Conservation (phyloP, 495 filamentous ascomycete genomes). For the Penicillium silybi region DNA sequence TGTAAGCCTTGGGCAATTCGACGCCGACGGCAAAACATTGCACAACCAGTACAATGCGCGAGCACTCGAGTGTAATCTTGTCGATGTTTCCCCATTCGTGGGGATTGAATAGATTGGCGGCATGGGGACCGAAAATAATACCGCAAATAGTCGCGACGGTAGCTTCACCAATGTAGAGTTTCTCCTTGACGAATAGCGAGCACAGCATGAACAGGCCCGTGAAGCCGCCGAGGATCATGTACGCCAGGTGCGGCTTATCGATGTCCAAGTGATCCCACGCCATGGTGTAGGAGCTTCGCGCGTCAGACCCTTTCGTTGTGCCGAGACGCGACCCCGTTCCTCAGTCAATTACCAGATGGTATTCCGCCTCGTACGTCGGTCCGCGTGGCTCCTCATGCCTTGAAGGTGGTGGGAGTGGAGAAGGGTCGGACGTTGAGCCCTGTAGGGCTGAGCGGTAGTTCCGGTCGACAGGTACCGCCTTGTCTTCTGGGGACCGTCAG, state of each 20-base stretch:
- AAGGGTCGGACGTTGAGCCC: slow-evolving; percentile 13
- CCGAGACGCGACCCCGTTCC: neutral
- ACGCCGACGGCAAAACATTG: slow-evolving; percentile 99
- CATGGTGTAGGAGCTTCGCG: slow-evolving; percentile 51
- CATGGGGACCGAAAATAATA: slow-evolving; percentile 96
- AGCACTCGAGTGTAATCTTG: slow-evolving; percentile 95
- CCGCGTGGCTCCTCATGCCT: slow-evolving; percentile 30
- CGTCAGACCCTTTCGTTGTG: neutral
- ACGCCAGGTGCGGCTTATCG: slow-evolving; percentile 95
- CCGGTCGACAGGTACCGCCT: neutral
- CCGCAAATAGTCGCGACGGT: slow-evolving; percentile 95
- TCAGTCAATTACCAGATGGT: slow-evolving; percentile 21
- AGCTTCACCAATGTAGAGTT: slow-evolving; percentile 97
- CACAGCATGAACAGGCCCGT: slow-evolving; percentile 98
- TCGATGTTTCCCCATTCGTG: slow-evolving; percentile 85
- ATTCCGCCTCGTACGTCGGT: slow-evolving; percentile 22
- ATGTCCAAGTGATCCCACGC: slow-evolving; percentile 89
- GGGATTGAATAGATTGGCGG: slow-evolving; percentile 86
- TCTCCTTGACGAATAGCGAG: slow-evolving; percentile 96
- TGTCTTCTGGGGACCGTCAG: neutral
- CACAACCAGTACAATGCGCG: slow-evolving; percentile 93
- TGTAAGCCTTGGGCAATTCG: slow-evolving; percentile 94
- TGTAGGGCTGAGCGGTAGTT: slow-evolving; percentile 16
- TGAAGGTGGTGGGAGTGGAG: slow-evolving; percentile 10
- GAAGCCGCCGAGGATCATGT: slow-evolving; percentile 97